Conservation (phyloP, 176 grass and related monocot species). For the Aegilops bicornis region DNA sequence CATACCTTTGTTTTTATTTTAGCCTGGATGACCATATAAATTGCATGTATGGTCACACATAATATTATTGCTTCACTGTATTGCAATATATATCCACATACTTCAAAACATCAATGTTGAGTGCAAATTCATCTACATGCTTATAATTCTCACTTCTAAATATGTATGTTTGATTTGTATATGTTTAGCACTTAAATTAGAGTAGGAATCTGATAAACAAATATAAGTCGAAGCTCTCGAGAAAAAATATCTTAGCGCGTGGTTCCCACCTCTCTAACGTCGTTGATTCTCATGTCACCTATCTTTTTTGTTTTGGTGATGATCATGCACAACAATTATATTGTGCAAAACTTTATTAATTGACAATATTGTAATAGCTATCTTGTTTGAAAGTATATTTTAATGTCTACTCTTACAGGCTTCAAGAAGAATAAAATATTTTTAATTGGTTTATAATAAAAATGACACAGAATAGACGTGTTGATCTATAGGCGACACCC, state of each 20-base stretch:
- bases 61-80: neutral
- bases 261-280: neutral
- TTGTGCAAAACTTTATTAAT: neutral
- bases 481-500: no score
- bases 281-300: neutral
- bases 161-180: neutral
- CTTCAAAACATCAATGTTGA: no score
- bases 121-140: no score
- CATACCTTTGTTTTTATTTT: neutral
- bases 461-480: neutral
- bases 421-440: neutral
- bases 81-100: neutral
- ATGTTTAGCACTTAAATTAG: neutral
- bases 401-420: neutral
- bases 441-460: neutral
- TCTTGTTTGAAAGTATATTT: neutral
- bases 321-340: neutral
- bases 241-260: neutral
- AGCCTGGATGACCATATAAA: neutral
- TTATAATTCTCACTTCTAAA: neutral
- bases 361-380: no score
- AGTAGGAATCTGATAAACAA: neutral
- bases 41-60: neutral
- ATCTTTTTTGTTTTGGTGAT: neutral
- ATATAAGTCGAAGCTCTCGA: neutral